Percentiles rank a stretch among this genome's conserved stretches.
Conservation (phyloP, 805 yeast genomes). For the Lachancea cidri region DNA sequence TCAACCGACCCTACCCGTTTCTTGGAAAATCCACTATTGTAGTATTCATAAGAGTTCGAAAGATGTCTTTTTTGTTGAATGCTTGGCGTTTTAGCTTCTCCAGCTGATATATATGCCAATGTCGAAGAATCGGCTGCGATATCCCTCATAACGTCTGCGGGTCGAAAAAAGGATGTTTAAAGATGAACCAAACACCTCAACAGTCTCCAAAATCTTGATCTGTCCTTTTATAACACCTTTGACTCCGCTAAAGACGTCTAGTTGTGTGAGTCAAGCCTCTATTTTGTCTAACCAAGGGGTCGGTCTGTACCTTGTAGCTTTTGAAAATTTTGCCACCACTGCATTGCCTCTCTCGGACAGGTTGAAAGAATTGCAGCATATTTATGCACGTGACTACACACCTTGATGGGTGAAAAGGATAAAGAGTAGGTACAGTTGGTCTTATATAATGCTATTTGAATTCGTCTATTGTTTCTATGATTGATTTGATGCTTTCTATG, state of each 20-base stretch:
- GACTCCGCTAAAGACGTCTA: not conserved
- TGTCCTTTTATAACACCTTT: not conserved
- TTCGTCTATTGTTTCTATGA: constrained; percentile 75
- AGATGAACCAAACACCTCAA: not conserved
- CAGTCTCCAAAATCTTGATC: not conserved
- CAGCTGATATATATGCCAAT: not conserved
- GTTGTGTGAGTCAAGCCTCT: not conserved
- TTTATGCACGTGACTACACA: not conserved
- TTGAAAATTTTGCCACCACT: not conserved
- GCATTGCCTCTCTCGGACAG: not conserved
- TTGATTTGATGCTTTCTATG: constrained; percentile 69
- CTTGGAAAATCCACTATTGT: constrained; percentile 13
- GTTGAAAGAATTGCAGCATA: not conserved
- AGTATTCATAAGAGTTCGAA: constrained; percentile 18
- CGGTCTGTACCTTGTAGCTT: not conserved
- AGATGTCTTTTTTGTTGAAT: constrained; percentile 24
- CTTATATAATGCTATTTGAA: constrained; percentile 6
- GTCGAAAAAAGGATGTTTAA: not conserved
- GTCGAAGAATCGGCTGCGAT: not conserved
- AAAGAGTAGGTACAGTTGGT: not conserved
- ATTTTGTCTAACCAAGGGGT: not conserved
- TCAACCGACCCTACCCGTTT: constrained; percentile 16
- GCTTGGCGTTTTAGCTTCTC: constrained; percentile 2
- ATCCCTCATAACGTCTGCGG: not conserved
- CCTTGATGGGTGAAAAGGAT: not conserved